Evolutionary conservation across 139 green algal species (phyloP).

Genomic region (Closterium sp.): DNA sequence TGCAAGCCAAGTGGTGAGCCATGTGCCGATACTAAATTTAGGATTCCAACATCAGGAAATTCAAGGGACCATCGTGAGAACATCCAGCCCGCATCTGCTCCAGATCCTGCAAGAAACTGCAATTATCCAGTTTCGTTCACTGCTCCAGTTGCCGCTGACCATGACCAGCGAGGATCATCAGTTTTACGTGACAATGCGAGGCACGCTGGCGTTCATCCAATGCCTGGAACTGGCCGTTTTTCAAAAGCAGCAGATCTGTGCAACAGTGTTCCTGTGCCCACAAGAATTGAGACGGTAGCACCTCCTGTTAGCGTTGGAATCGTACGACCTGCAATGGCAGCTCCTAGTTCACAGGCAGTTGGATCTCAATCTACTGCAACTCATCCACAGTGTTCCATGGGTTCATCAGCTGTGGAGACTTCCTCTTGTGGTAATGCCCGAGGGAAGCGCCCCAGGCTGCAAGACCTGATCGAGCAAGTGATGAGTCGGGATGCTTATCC

Average conservation of each 20-base stretch:
- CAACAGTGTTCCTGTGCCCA: background rate
- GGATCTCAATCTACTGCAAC: background rate
- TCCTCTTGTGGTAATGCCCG: background rate
- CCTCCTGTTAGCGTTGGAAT: background rate
- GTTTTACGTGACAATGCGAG: background rate
- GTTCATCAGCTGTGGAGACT: background rate
- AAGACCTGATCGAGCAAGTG: background rate
- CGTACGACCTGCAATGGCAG: background rate
- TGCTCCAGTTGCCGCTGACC: background rate
- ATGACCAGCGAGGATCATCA: background rate
- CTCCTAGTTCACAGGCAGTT: background rate
- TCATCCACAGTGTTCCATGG: background rate
- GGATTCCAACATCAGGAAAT: background rate
- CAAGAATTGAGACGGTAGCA: background rate
- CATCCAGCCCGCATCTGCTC: background rate
- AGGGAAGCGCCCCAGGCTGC: background rate
- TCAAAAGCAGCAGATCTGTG: background rate
- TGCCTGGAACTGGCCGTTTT: background rate
- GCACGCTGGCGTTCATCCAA: background rate
- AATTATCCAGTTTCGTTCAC: background rate
- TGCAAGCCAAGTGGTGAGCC: background rate
- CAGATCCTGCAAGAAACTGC: background rate
- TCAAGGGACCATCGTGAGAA: background rate
- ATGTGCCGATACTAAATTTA: background rate
- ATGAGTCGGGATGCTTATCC: background rate